Base-by-base conservation (phyloP, 805 yeast species). In the fission yeast (Schizosaccharomyces pombe) region DNA sequence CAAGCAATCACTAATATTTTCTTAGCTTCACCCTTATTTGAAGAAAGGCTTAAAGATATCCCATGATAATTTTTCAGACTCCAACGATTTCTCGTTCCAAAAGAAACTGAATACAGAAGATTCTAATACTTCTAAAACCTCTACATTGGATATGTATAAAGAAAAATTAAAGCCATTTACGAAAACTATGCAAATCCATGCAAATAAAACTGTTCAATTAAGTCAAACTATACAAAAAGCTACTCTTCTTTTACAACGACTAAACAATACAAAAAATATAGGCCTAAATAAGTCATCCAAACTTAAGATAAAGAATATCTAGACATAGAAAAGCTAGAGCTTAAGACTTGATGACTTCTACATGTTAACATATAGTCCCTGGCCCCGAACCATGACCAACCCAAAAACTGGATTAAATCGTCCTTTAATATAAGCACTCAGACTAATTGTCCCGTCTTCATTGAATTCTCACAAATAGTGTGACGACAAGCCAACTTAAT, bases 401-500 rank as follows among this genome's bases (percentile, higher is more conserved):
- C 49, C 49, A 43, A 43, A 43, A 26, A 43, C 49, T 43, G 49
- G 30, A 43, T 19, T 43, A 16, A 43, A 19, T 22, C 28, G 12
- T 5, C 28, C 14, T 26, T 24, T 43, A 43, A 19, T 43, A 28
- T 43, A 19, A 22, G 49, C 49, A 43, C 49, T 43, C 49, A 43
- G 49, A 43, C 49, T 43, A 43, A 43, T 43, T 24, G 26, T 30
- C 30, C 26, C 49, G 49, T 43, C 49, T 16, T 37, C 6, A 14
- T 8, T 12, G n/a, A n/a, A 37, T n/a, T 37, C 43, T 37, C 43
- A 37, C 24, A 43, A 5, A 24, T 14, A 26, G 31, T 43, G 49
- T 14, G 30, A 43, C 49, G 49, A 43, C 49, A 43, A 43, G 30
- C 49, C 30, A 43, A 43, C 49, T 43, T 43, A 43, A 43, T 43